Conservation (phyloP, 1,284 basidiomycete species). For the Cryptococcus sp. region DNA sequence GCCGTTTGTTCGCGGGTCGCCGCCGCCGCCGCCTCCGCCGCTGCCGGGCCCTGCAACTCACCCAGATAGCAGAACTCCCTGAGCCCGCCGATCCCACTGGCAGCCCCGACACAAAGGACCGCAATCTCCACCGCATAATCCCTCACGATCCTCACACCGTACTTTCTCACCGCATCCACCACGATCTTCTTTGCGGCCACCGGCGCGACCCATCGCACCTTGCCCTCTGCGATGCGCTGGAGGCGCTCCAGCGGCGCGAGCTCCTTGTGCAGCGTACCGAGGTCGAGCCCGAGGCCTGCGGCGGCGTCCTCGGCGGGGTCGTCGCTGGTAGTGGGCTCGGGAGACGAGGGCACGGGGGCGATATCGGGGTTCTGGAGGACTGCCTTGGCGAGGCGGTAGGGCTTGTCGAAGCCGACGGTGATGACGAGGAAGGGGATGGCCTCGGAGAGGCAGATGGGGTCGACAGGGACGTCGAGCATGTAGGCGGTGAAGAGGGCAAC, state of each 20-base stretch:
- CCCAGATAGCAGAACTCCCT: slow-evolving; percentile 94
- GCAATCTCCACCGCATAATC: slow-evolving; percentile 92
- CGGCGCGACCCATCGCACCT: slow-evolving; percentile 54
- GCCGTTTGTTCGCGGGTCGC: too few species aligned
- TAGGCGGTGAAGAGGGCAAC: slow-evolving; percentile 81
- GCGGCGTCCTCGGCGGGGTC: slow-evolving; percentile 17
- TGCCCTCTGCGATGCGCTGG: slow-evolving; percentile 47
- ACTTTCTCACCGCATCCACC: slow-evolving; percentile 71
- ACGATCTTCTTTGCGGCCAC: slow-evolving; percentile 77
- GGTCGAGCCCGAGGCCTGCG: slow-evolving; percentile 40
- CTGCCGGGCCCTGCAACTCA: too few species aligned
- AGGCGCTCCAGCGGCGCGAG: slow-evolving; percentile 48
- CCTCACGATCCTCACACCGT: slow-evolving; percentile 78
- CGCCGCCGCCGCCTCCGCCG: too few species aligned
- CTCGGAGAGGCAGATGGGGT: slow-evolving; percentile 89
- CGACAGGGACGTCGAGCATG: slow-evolving; percentile 78
- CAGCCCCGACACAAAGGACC: slow-evolving; percentile 81
- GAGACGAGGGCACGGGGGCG: slow-evolving; percentile 52
- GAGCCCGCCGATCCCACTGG: slow-evolving; percentile 81
- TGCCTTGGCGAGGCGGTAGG: slow-evolving; percentile 82
- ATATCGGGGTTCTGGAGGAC: slow-evolving; percentile 83
- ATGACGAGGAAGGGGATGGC: slow-evolving; percentile 97
- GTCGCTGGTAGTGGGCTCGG: slow-evolving; percentile 43
- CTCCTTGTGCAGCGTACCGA: slow-evolving; percentile 45
- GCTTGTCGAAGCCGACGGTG: slow-evolving; percentile 97